A percentile compares a stretch with the other conserved stretches of the same genome.
Evolutionary conservation across 2,329 filamentous ascomycete genomes (phyloP).

Genomic region (Ascocoryne sarcoides): DNA sequence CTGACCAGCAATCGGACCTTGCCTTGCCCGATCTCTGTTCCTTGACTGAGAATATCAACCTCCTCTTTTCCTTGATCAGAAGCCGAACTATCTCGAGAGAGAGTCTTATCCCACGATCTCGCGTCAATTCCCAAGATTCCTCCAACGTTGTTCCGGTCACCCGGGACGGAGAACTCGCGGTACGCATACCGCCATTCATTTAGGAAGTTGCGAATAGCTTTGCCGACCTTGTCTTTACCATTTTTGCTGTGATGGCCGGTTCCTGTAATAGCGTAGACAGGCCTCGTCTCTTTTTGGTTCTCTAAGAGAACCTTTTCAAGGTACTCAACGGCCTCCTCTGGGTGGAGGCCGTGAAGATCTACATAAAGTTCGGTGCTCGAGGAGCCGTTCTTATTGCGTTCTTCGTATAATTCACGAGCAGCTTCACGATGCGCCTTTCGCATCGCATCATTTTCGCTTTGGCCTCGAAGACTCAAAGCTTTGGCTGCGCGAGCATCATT

Average conservation of each 20-base stretch:
- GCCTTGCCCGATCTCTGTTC: conserved; percentile 59
- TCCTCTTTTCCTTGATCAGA: conserved; percentile 31
- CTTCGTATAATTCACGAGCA: conserved; percentile 83
- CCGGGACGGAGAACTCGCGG: conserved; percentile 90
- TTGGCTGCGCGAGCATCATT: conserved; percentile 96
- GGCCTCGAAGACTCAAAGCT: conserved; percentile 84
- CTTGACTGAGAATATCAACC: conserved; percentile 51
- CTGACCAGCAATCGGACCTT: conserved; percentile 57
- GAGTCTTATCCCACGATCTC: conserved; percentile 56
- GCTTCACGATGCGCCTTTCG: conserved; percentile 93
- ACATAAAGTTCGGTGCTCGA: conserved; percentile 71
- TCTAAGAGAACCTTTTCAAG: conserved; percentile 80
- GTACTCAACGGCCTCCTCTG: conserved; percentile 93
- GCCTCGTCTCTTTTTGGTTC: conserved; percentile 62
- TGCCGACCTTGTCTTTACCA: conserved; percentile 96
- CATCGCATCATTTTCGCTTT: conserved; percentile 97
- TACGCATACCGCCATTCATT: conserved; percentile 96
- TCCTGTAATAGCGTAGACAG: conserved; percentile 92
- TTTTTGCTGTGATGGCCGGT: conserved; percentile 98
- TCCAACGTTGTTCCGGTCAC: conserved; percentile 76
- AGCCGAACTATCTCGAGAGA: conserved; percentile 38
- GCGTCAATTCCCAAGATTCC: conserved; percentile 65
- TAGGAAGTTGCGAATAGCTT: conserved; percentile 80
- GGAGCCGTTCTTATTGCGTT: conserved; percentile 67
- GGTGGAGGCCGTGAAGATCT: conserved; percentile 95